A percentile compares a stretch with the other conserved stretches of the same genome.
Conservation (phyloP, 495 filamentous ascomycete genomes). For the Acidiella bohemica region DNA sequence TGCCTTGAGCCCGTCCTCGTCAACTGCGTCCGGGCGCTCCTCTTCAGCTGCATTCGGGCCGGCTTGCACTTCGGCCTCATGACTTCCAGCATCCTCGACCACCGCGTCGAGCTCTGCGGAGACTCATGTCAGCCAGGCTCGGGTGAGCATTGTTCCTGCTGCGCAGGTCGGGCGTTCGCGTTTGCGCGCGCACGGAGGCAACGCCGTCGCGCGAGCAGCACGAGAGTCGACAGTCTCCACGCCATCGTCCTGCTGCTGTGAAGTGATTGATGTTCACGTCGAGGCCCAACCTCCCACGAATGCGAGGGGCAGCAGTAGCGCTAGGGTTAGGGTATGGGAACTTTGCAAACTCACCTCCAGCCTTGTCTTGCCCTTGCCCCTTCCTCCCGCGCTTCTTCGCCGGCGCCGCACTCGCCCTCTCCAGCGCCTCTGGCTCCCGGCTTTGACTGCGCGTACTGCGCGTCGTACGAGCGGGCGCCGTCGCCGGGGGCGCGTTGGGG, state of each 20-base stretch:
- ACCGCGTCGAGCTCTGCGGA: conserved; percentile 29
- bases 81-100: conserved; percentile 25
- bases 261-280: too few species aligned
- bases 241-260: too few species aligned
- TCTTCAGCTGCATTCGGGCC: background rate
- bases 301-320: background rate
- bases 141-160: background rate
- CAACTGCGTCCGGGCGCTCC: conserved; percentile 8
- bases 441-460: conserved; percentile 11
- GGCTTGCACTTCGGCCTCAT: conserved; percentile 6
- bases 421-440: conserved; percentile 5
- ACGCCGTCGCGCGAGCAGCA: too few species aligned
- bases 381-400: background rate
- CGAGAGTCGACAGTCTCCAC: too few species aligned
- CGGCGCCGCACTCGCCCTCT: background rate
- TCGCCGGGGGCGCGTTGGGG: background rate
- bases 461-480: conserved; percentile 7
- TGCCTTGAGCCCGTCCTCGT: conserved; percentile 1
- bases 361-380: too few species aligned
- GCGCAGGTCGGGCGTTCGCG: too few species aligned
- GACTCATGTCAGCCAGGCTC: conserved; percentile 7
- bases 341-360: too few species aligned
- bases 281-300: background rate
- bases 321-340: too few species aligned
- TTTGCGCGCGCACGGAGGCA: too few species aligned